Base-by-base conservation (phyloP, 306 rosid species). In the Lathyrus aphaca region DNA sequence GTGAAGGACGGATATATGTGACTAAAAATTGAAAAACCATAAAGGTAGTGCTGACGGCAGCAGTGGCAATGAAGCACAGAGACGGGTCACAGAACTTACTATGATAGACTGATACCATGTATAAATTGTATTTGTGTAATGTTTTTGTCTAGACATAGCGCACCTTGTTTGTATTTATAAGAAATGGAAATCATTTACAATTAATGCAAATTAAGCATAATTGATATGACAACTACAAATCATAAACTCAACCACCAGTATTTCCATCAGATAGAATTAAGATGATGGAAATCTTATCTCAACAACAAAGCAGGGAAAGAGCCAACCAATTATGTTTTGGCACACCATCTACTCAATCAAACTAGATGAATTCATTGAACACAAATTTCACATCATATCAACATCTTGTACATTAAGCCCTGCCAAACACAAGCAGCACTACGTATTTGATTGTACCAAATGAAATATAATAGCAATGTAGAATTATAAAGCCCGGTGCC, bases 251-350 rank as follows among this genome's bases (percentile, higher is more conserved):
- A 67, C 53, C 59, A 23, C 37, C 56, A 70, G 57, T 57, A 71
- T 57, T 38, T 61, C 32, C 77, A 69, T 53, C 3, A 73, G 48
- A 80, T 23, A 81, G 57, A 69, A 72, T 56, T 23, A 32, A 45
- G 68, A 67, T 46, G 48, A 71, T 17, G 2, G n/a, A 74, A 74
- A 64, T 13, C 59, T 54, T 55, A 27, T 37, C 58, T 5, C 39
- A 68, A 68, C 56, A 29, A 57, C 8, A 54, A 25, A 72, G 63
- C 51, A 65, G 8, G 49, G 32, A 39, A 64, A 67, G 9, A 65
- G 65, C 19, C 25, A 27, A 53, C 55, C 68, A 30, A 62, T 27
- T 35, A 61, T 46, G 43, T 43, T 72, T 72, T 50, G 35, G 17
- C 61, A 71, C 66, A 37, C 56, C 74, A 45, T 62, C 46, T 42